Conservation (phyloP, 306 rosid genomes). For the Chamaecrista fasciculata region DNA sequence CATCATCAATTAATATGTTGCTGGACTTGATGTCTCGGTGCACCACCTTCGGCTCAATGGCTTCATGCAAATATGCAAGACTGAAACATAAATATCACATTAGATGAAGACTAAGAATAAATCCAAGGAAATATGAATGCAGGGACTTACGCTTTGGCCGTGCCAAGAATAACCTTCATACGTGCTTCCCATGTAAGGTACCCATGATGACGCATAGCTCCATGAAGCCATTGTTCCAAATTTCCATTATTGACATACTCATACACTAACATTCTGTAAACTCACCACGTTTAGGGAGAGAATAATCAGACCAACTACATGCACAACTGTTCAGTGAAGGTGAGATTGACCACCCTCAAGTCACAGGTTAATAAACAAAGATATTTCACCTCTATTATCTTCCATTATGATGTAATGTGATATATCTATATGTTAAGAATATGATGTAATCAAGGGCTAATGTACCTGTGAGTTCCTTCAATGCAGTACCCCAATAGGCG, state of each 20-base stretch:
- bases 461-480: constrained; percentile 88
- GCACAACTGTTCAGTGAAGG: neutral
- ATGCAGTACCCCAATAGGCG: constrained; percentile 91
- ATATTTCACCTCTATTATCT: neutral
- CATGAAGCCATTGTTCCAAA: constrained; percentile 97
- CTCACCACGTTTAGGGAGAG: constrained; percentile 5
- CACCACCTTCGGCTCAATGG: constrained; percentile 92
- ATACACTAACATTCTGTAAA: constrained; percentile 77
- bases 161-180: constrained; percentile 83
- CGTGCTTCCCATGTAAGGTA: constrained; percentile 99
- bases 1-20: constrained; percentile 82
- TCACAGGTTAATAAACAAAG: neutral
- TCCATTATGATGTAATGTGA: constrained; percentile 9
- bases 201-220: constrained; percentile 92
- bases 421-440: neutral
- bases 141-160: constrained; percentile 88
- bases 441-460: constrained; percentile 11
- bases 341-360: constrained; percentile 8
- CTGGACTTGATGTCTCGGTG: constrained; percentile 94
- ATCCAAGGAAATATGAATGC: constrained; percentile 14
- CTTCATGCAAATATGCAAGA: constrained; percentile 90
- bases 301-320: neutral
- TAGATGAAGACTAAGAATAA: constrained; percentile 27
- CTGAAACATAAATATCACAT: constrained; percentile 48
- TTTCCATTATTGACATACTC: constrained; percentile 96